Evolutionary conservation across 805 yeast species (phyloP), one percentile per base, ranked within the genome.

Genomic region (Zygosaccharomyces lentus): DNA sequence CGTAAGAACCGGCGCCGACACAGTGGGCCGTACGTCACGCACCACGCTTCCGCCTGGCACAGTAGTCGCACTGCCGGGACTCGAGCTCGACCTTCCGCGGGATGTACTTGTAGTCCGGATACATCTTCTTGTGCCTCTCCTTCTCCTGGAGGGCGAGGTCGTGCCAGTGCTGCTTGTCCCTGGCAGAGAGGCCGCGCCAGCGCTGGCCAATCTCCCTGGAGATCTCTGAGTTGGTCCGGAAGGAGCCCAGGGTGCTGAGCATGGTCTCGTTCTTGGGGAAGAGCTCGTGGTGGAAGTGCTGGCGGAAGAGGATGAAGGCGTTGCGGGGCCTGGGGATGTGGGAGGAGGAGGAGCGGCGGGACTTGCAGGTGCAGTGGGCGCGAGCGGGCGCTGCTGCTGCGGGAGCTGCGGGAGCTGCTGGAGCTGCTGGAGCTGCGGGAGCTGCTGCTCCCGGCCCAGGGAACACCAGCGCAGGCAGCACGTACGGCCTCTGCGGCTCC

Each of bases 31-130:
- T 5, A 5, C 5, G 6, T 26, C 29, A 26, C 10, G 4, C 16
- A 7, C 36, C n/a, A 25, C 30, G 24, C 19, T 36, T 27, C 24
- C 36, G 16, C 13, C 34, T 34, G 27, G 19, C 24, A 25, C 48
- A 45, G 37, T 26, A 40, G 6, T 34, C 45, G 21, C 44, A 45
- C 39, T 24, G 34, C 17, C 27, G 38, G 5, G 37, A n/a, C 23
- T 30, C 37, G 21, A 30, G 27, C 42, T 41, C 47, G 19, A 39
- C 26, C 23, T 39, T 49, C 21, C 53, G 48, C 23, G 95, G 95
- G 26, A 86, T 77, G 65, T 88, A 88, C 54, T 91, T 78, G 67
- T 88, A 88, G 45, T 88, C 88, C 3, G 96, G 96, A 62, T 87
- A 88, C 59, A 87, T 83, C 55, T 81, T 81, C 39, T 87, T 85